These are phyloP conservation scores for Marchantia polymorpha DNA, from an alignment of 225 moss, liverwort and hornwort species.

Conservation along the genomic window DNA sequence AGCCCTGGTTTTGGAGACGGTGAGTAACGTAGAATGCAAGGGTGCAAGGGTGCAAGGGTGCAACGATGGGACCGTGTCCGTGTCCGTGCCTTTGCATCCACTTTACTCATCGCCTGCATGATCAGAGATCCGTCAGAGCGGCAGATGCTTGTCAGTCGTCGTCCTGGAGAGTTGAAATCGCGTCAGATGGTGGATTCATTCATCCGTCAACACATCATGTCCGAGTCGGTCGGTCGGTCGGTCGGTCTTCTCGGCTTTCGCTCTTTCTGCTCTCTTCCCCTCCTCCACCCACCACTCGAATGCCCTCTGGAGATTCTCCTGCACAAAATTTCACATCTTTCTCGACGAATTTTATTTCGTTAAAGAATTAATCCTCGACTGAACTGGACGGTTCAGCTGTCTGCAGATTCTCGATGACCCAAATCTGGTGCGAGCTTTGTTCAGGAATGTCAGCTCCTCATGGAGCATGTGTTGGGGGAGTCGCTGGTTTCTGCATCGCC, in stretches of 20 bases:
- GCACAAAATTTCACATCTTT: too few relatives aligned
- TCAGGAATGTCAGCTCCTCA: too few relatives aligned
- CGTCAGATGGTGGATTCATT: not conserved
- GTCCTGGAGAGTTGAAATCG: not conserved
- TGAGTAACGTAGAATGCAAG: not conserved
- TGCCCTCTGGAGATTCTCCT: too few relatives aligned
- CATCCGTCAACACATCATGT: not conserved
- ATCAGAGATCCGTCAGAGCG: not conserved
- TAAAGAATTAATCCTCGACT: too few relatives aligned
- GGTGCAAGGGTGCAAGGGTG: not conserved
- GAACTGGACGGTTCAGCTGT: too few relatives aligned
- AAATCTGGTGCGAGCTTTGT: too few relatives aligned
- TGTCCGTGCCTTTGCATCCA: not conserved
- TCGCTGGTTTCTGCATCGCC: too few relatives aligned
- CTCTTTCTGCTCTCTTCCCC: not conserved
- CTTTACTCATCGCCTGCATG: not conserved
- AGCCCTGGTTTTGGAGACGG: not conserved
- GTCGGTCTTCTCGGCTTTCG: not conserved
- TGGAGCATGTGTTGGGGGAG: too few relatives aligned
- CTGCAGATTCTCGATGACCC: too few relatives aligned
- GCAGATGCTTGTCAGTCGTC: not conserved
- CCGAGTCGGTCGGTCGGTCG: not conserved
- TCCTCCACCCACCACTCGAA: too few relatives aligned
- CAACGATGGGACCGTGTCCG: too few relatives aligned
- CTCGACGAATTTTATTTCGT: too few relatives aligned